Evolutionary conservation across 805 yeast genomes (phyloP), one percentile per base, ranked within the genome.

Genomic region (Brettanomyces anomalus): DNA sequence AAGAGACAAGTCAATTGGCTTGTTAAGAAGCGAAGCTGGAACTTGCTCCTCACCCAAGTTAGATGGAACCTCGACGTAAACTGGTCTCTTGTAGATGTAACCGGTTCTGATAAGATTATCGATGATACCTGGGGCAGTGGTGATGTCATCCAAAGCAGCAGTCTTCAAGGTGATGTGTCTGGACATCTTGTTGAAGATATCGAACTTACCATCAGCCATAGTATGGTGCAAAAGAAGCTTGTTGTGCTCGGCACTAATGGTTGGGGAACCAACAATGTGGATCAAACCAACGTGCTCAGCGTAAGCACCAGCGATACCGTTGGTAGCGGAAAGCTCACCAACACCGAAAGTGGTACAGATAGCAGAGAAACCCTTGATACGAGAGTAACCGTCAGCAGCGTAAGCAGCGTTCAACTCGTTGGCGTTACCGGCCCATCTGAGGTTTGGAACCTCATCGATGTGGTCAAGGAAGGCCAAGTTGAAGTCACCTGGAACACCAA

Each of bases 371-470:
- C 89, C 82, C 65, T 83, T 85, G 55, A 85, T 71, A 62, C 95
- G 70, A 42, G 90, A 79, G 68, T 85, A 85, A 50, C 95, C 95
- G 64, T 85, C 95, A 37, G 93, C 88, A 42, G 94, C 84, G 54
- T 82, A 83, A 35, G 93, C 85, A 37, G 95, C 93, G 62, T 86
- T 86, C 67, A 85, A 73, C 68, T 85, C 95, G 66, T 86, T 85
- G 60, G 93, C 85, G 63, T 85, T 85, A 56, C 95, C 95, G 40
- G 85, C 88, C 95, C 95, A 85, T 68, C 83, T 74, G 65, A 85
- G 58, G 37, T 84, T 85, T 31, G 75, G 78, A 40, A 81, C 85
- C 55, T 80, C 85, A 61, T 81, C 79, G 56, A 83, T 71, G 58
- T 82, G 78, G 58, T 83, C 89, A 48, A 83, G 67, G 42, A 83